These are phyloP conservation scores for Sporothrix pallida DNA, from an alignment of 2,329 filamentous ascomycete species.

Conservation along the genomic window DNA sequence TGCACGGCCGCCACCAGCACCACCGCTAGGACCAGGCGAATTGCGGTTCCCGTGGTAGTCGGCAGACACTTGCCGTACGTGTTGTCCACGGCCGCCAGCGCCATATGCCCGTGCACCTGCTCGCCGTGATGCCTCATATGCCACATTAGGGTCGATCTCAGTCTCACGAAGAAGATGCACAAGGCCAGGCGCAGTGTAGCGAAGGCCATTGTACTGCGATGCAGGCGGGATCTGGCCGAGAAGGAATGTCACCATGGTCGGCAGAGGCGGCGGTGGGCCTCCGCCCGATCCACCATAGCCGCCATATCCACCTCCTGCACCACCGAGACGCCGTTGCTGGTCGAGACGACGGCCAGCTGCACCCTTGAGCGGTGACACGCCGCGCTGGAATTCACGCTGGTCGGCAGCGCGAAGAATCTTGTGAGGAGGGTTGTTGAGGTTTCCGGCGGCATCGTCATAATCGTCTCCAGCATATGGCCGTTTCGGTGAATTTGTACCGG, in stretches of 20 bases:
- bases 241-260: conserved; percentile 68
- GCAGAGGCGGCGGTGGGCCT: conserved; percentile 66
- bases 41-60: conserved; percentile 43
- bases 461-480: conserved; percentile 71
- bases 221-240: conserved; percentile 77
- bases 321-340: conserved; percentile 70
- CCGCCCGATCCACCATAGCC: conserved; percentile 48
- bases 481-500: conserved; percentile 60
- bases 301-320: conserved; percentile 37
- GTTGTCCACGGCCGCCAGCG: conserved; percentile 35
- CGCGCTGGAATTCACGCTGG: conserved; percentile 78
- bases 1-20: conserved; percentile 44
- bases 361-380: conserved; percentile 91
- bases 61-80: conserved; percentile 51
- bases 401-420: conserved; percentile 80
- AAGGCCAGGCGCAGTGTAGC: conserved; percentile 73
- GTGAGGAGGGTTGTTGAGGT: conserved; percentile 63
- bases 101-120: conserved; percentile 32
- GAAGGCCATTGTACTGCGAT: conserved; percentile 71
- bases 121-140: conserved; percentile 52
- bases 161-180: conserved; percentile 74
- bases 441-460: conserved; percentile 65
- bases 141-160: conserved; percentile 61
- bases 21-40: conserved; percentile 37
- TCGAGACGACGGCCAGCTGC: conserved; percentile 84